These are phyloP conservation scores for Escovopsis weberi DNA, from an alignment of 2,329 filamentous ascomycete species.

Conservation along the genomic window DNA sequence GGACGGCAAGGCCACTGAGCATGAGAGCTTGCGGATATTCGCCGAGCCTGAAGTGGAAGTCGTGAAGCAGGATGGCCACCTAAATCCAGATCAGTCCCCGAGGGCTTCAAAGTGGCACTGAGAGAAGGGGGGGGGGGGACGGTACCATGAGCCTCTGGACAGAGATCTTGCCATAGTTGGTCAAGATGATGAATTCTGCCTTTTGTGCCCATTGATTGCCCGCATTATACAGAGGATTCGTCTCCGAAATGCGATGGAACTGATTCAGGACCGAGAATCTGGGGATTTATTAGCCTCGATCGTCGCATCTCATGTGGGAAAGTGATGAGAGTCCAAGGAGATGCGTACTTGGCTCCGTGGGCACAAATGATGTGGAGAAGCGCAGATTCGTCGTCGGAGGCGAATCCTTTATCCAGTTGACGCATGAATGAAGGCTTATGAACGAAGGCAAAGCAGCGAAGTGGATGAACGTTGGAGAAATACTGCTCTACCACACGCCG, in stretches of 20 bases:
- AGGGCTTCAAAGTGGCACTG: not conserved
- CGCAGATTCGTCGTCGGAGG: conserved; percentile 21
- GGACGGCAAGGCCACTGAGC: conserved; percentile 25
- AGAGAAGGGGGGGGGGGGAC: not conserved
- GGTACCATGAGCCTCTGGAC: conserved; percentile 24
- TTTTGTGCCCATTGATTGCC: conserved; percentile 24
- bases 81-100: conserved; percentile 3
- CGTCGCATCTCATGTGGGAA: no score
- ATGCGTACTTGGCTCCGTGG: conserved; percentile 22
- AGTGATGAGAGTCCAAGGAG: not conserved
- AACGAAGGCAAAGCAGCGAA: conserved; percentile 26
- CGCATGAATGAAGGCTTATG: conserved; percentile 25
- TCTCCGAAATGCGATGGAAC: conserved; percentile 16
- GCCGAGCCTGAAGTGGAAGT: conserved; percentile 25
- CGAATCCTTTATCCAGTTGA: conserved; percentile 22
- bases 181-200: conserved; percentile 21
- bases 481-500: conserved; percentile 23
- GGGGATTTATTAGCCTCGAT: not conserved
- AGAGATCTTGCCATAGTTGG: conserved; percentile 25
- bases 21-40: conserved; percentile 26
- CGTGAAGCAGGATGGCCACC: conserved; percentile 24
- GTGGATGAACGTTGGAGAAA: conserved; percentile 25
- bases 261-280: conserved; percentile 22
- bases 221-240: conserved; percentile 17
- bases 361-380: conserved; percentile 23